Evolutionary conservation across 805 yeast genomes (phyloP).

Genomic region (Pichia heedii): DNA sequence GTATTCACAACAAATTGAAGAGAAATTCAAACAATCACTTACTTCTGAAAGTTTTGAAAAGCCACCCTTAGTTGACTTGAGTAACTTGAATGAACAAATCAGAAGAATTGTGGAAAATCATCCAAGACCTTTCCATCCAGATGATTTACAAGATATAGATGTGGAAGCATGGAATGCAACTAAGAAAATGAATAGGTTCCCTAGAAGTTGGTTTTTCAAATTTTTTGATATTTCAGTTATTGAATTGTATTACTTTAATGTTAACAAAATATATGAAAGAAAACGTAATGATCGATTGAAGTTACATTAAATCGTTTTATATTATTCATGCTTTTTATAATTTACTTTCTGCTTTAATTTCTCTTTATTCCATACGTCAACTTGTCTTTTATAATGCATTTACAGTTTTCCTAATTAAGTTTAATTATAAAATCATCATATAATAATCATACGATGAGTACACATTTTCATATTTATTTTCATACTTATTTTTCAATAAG

Average conservation of each 20-base stretch:
- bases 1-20: not conserved
- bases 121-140: constrained; percentile 28
- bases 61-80: constrained; percentile 23
- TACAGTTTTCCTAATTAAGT: too few species aligned
- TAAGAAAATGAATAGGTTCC: constrained; percentile 17
- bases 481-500: constrained; percentile 16
- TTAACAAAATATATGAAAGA: constrained; percentile 28
- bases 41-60: constrained; percentile 11
- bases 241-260: constrained; percentile 46
- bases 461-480: not conserved
- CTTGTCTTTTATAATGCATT: not conserved
- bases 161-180: constrained; percentile 34
- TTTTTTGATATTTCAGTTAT: constrained; percentile 44
- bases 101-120: constrained; percentile 24
- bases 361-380: not conserved
- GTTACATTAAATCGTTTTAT: not conserved
- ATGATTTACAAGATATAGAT: constrained; percentile 37
- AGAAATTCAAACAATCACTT: constrained; percentile 5
- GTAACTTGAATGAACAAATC: constrained; percentile 17
- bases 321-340: not conserved
- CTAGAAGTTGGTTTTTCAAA: constrained; percentile 38
- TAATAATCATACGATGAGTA: not conserved
- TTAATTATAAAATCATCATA: too few species aligned
- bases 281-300: constrained; percentile 17
- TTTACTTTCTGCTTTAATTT: not conserved